Evolutionary conservation across 2,329 filamentous ascomycete species (phyloP), one percentile per base, ranked within the genome.

Genomic region (Fusarium sp.): DNA sequence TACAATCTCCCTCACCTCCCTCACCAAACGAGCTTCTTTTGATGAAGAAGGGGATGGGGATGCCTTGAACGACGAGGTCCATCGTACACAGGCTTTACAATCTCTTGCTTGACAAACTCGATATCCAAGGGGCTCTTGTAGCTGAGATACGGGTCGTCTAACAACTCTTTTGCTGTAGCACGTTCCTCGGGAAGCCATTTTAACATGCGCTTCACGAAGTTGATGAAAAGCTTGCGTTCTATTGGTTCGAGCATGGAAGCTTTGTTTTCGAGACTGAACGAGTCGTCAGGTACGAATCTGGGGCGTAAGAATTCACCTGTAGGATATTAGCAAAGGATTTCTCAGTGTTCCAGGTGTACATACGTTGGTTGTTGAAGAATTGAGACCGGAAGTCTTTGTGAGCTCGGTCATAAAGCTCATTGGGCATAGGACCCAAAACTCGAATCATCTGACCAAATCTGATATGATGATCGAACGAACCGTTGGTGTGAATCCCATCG

Each of bases 401-500:
- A 10, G 69, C 73, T 10, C 65, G 48, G 11, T 67, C 67, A 26
- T 72, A 58, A 15, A 76, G 64, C 17, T 71, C 69, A 2, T 59
- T 38, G 1, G 73, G 74, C 8, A 72, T 69, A 23, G 73, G 73
- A 2, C 74, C 74, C 24, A 76, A 45, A 8, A 76, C 68, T 2
- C 71, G 71, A 26, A 76, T 69, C 70, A 76, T 75, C 53, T 76
- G 73, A 15, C 70, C 74, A 53, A 75, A 73, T 4, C 72, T 69
- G 2, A 61, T 69, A 9, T 67, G 57, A 47, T 73, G 65, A n/a
- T 71, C 72, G 49, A 75, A 28, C 3, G 73, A 12, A 54, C 56
- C 49, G 24, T 58, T 68, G 11, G 63, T 53, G 0, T 60, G 43
- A 15, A 57, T 60, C 6, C 70, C 71, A 28, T 70, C 70, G 3